Base-by-base conservation (phyloP, 179 eudicot species). In the Beta macrorhiza region DNA sequence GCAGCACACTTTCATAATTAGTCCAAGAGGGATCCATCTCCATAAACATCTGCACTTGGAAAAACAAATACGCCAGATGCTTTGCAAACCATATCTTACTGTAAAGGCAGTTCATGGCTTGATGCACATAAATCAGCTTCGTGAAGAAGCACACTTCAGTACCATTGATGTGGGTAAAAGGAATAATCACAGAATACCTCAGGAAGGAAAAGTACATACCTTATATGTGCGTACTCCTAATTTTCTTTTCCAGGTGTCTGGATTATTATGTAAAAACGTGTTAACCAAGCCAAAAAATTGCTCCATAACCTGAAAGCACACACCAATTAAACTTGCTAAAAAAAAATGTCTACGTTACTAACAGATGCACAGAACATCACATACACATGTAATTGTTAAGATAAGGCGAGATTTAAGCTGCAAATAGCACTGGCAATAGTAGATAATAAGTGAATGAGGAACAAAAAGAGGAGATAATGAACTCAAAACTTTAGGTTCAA, bases 231-330 rank as follows among this genome's bases (percentile, higher is more conserved):
- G 97, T 71, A 96, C 89, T 68, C 91, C 92, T 81, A 96, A 85
- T 81, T 90, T 92, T 81, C 99, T 89, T 85, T 89, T 94, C 97
- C 97, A 88, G 47, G 99, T 91, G 87, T 92, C 98, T 37, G 92
- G 88, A 81, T 96, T 92, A 82, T 92, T 93, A 79, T 89, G 94
- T 87, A 96, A 88, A 82, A 94, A 96, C 37, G 98, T 96, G 86
- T 96, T 96, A 57, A 96, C 99, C 90, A 96, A 87, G 79, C 92
- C 93, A 83, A 96, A 96, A 85, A 96, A 94, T 85, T 94, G 99
- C 89, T 96, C 99, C 99, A 96, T 96, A 32, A 96, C 99, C 99
- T 94, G 91, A 86, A 77, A 68, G 74, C 32, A 82, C 57, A 80
- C 67, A 79, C 61, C 64, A 49, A 37, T 49, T 45, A 20, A 74